Base-by-base conservation (phyloP, 345 rosid genomes). In the Citrus mangshanensis region DNA sequence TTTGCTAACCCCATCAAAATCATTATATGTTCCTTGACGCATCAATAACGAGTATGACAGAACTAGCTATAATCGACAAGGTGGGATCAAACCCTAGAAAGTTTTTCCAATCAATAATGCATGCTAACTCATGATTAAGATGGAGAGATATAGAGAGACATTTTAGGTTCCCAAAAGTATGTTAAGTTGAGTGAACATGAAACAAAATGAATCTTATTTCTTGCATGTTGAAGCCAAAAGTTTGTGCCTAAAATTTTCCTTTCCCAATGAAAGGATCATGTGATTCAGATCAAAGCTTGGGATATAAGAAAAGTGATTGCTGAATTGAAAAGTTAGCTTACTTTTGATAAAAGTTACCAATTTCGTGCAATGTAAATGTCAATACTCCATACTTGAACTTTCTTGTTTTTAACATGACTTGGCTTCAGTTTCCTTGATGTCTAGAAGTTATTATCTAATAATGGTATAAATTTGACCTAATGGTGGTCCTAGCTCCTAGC, bases 1-100 rank as follows among this genome's bases (percentile, higher is more conserved):
- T 34, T 65, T 65, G 3, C 42, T 24, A 61, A 18, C 79, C 81
- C 85, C 75, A 64, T 85, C 77, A 56, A 72, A 61, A 72, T 64
- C 82, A 74, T 63, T 40, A 38, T 63, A 30, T 38, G 7, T 42
- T 30, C 68, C 62, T 46, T 8, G 58, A 42, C 42, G 34, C 32
- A 65, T 71, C 78, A 79, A 63, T 37, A n/a, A 14, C 1, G 10
- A 66, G 28, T 21, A 66, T 73, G 51, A 42, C 22, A 6, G 19
- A 7, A 32, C 40, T 65, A 46, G 68, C 68, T 59, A 70, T 32
- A 59, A 34, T 16, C 63, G 65, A 56, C 73, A 59, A 25, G 30
- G 68, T 68, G 76, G 76, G 74, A 62, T 68, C 71, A 75, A 55
- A 73, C 27, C 6, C 37, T n/a, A 18, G 27, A 9, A 65, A 74